Base-by-base conservation (phyloP, 2,329 filamentous ascomycete genomes). In the Sporothrix sp. region DNA sequence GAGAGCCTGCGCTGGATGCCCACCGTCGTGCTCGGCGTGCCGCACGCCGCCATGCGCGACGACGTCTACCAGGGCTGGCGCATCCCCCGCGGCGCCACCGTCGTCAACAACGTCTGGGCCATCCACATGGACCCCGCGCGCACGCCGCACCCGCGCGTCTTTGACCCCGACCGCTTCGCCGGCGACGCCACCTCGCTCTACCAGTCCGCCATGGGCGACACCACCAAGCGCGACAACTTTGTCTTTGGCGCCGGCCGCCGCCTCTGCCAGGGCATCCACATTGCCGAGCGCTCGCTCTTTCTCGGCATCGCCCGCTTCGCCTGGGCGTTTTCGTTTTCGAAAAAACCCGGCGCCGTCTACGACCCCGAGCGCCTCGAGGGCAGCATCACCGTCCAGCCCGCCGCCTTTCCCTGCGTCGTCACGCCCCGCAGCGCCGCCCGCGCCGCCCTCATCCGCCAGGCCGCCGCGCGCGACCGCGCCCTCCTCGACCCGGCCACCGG, bases 261-360 rank as follows among this genome's bases (percentile, higher is more conserved):
- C 23, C 69, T 80, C 38, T 82, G 79, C 59, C 76, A 73, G 3
- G 79, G 78, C 0, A 73, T 76, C 21, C 73, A 78, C 47, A 65
- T 81, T 2, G 74, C 74, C 0, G 71, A 74, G 50, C 68, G 70
- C 4, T 68, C 65, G 8, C 56, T 78, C 14, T 75, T 72, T 56
- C 62, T 77, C 7, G 67, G 60, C 11, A 69, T 76, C 27, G 65
- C 73, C 4, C 65, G 71, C 3, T 64, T 77, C 21, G 58, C 75
- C 25, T 76, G 73, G 71, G 69, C 66, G 0, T 75, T 72, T 20
- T n/a, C n/a, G n/a, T n/a, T n/a, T n/a, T n/a, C n/a, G n/a, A n/a
- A n/a, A n/a, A n/a, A n/a, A n/a, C n/a, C n/a, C n/a, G n/a, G n/a
- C n/a, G n/a, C n/a, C n/a, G n/a, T n/a, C n/a, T n/a, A n/a, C n/a